Evolutionary conservation across 1,284 basidiomycete genomes (phyloP).

Genomic region (Irpex sp.): DNA sequence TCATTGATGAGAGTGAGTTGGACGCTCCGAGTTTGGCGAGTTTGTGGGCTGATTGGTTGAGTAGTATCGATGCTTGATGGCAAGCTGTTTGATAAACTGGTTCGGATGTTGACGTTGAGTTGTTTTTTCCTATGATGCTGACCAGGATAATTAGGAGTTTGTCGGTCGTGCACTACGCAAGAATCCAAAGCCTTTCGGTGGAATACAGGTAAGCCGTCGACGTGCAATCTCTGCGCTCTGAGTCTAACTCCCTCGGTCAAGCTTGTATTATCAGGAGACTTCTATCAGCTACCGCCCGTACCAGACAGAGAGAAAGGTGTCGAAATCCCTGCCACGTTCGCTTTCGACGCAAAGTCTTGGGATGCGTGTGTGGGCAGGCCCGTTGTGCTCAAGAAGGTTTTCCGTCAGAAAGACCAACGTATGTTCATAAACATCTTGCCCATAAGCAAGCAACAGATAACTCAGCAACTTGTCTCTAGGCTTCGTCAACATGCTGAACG

Average conservation of each 20-base stretch:
- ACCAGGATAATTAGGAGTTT: conserved; percentile 30
- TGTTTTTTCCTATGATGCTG: background rate
- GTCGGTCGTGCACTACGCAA: conserved; percentile 51
- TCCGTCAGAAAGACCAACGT: conserved; percentile 56
- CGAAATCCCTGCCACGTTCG: conserved; percentile 43
- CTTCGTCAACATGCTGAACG: conserved; percentile 72
- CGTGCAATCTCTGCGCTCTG: background rate
- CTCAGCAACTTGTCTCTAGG: conserved; percentile 26
- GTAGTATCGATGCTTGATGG: conserved; percentile 61
- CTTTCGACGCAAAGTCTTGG: conserved; percentile 73
- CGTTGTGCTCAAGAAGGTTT: conserved; percentile 34
- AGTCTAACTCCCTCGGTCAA: conserved; percentile 21
- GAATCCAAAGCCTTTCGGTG: conserved; percentile 61
- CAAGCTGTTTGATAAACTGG: conserved; percentile 65
- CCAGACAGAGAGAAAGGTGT: conserved; percentile 32
- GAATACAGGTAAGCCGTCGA: conserved; percentile 53
- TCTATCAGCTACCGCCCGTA: conserved; percentile 80
- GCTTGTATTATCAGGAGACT: conserved; percentile 77
- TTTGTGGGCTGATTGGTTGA: background rate
- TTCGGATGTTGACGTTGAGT: conserved; percentile 17
- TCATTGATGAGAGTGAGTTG: conserved; percentile 70
- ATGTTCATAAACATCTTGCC: conserved; percentile 11
- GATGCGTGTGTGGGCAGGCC: conserved; percentile 34
- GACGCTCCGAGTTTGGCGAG: background rate
- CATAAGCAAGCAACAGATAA: too few species aligned